A percentile compares a stretch with the other conserved stretches of the same genome.
Conservation (phyloP, 768 basidiomycete species). For the Scleroderma bovista region DNA sequence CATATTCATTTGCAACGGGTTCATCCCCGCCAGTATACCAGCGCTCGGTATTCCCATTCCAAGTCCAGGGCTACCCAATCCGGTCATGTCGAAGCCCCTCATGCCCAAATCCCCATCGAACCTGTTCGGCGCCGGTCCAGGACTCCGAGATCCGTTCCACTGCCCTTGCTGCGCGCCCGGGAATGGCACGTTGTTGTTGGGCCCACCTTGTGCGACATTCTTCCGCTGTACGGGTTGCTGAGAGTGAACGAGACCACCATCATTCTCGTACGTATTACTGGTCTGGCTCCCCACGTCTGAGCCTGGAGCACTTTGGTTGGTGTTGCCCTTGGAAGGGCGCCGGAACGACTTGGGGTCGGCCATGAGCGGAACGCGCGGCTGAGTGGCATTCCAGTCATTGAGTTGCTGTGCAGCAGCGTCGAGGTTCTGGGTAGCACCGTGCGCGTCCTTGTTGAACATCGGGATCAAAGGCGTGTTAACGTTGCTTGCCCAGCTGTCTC, state of each 20-base stretch:
- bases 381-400: slow-evolving; percentile 51
- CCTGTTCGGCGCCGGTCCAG: slow-evolving; percentile 49
- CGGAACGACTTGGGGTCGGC: slow-evolving; percentile 86
- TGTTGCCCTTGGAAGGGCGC: slow-evolving; percentile 43
- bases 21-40: slow-evolving; percentile 43
- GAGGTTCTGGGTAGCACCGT: slow-evolving; percentile 37
- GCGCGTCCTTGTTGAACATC: slow-evolving; percentile 75
- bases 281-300: slow-evolving; percentile 27
- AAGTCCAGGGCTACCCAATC: slow-evolving; percentile 45
- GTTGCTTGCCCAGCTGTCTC: slow-evolving; percentile 95
- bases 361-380: slow-evolving; percentile 81
- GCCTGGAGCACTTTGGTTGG: slow-evolving; percentile 26
- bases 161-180: slow-evolving; percentile 36
- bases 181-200: slow-evolving; percentile 24
- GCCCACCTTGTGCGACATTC: slow-evolving; percentile 14
- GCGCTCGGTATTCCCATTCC: slow-evolving; percentile 54
- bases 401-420: slow-evolving; percentile 61
- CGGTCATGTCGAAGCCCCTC: slow-evolving; percentile 45
- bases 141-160: slow-evolving; percentile 56
- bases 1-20: slow-evolving; percentile 73
- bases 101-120: slow-evolving; percentile 42
- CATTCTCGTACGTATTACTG: slow-evolving; percentile 39
- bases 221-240: slow-evolving; percentile 26
- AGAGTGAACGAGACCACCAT: slow-evolving; percentile 32
- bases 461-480: slow-evolving; percentile 91